Conservation (phyloP, 345 rosid genomes). For the Aethionema arabicum region DNA sequence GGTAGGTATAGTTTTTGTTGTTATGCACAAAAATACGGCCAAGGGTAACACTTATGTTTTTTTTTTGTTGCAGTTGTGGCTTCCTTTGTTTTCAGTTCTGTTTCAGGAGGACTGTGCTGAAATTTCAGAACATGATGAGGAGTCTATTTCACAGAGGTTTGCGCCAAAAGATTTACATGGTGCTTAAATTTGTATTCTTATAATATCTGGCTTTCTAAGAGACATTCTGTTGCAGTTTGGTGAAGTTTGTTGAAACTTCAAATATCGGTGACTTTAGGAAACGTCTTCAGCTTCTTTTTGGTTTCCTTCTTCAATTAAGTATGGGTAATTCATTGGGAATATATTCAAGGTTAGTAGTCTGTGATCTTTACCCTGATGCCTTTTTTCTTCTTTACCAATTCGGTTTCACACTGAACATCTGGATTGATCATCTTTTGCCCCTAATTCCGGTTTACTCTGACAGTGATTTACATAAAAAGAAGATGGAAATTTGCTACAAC, state of each 20-base stretch:
- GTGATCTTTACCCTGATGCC: slow-evolving; percentile 6
- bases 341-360: slow-evolving; percentile 62
- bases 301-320: slow-evolving; percentile 75
- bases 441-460: slow-evolving; percentile 14
- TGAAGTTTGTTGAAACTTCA: slow-evolving; percentile 79
- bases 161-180: slow-evolving; percentile 11
- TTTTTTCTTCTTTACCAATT: background rate
- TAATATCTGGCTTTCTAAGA: slow-evolving; percentile 26
- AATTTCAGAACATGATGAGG: slow-evolving; percentile 42
- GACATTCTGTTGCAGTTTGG: slow-evolving; percentile 58
- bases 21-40: slow-evolving; percentile 22
- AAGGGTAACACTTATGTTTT: slow-evolving; percentile 15
- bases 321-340: slow-evolving; percentile 51
- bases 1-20: slow-evolving; percentile 46
- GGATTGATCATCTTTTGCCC: slow-evolving; percentile 10
- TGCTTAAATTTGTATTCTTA: slow-evolving; percentile 23
- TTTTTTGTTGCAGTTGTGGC: slow-evolving; percentile 82
- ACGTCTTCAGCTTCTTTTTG: slow-evolving; percentile 83
- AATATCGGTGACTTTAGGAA: slow-evolving; percentile 83
- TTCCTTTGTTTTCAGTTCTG: slow-evolving; percentile 83
- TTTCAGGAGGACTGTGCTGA: slow-evolving; percentile 44
- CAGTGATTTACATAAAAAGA: slow-evolving; percentile 62
- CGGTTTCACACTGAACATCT: slow-evolving; percentile 5
- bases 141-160: slow-evolving; percentile 66
- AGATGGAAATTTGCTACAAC: slow-evolving; percentile 71